Evolutionary conservation across 768 basidiomycete species (phyloP), one percentile per base, ranked within the genome.

Genomic region (Chlorophyllum brunneum): DNA sequence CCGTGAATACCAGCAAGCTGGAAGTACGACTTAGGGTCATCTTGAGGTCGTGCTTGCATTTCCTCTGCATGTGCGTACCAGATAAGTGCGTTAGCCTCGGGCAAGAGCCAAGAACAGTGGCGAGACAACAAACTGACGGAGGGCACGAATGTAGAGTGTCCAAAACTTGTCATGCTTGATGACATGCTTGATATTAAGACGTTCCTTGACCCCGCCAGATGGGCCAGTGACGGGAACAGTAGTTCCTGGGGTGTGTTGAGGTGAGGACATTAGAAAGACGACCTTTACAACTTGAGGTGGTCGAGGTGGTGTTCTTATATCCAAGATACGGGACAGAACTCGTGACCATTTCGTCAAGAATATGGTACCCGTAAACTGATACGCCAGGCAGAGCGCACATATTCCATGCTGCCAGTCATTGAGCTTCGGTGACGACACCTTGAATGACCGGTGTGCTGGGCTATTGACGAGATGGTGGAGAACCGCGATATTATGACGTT

Each of bases 141-240:
- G 67, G 1, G 78, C 78, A 55, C 78, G 77, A 34, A 80, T 62
- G 52, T 76, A 80, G 5, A 80, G 68, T 13, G 80, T 76, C 58
- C 78, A 78, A 51, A 73, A 70, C 44, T 76, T 67, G 13, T 67
- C 61, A 41, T 73, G 59, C 60, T 72, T 65, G 49, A 79, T 64
- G 46, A 75, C 67, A 29, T 71, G 65, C 43, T 70, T 62, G 59
- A 76, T 76, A 48, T 76, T 71, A 36, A 74, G 66, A 22, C 76
- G 73, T 54, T 67, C 71, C 7, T n/a, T n/a, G n/a, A 41, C 29
- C 10, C 48, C 48, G 2, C 48, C 48, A 8, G 40, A 31, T 5
- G 39, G 29, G 20, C 30, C 48, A 34, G 48, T 41, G 5, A 23
- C 18, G 40, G 30, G 13, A 4, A 50, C 4, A 34, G 46, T n/a